Conservation (phyloP, 2,329 filamentous ascomycete species). For the Xylaria sp. region DNA sequence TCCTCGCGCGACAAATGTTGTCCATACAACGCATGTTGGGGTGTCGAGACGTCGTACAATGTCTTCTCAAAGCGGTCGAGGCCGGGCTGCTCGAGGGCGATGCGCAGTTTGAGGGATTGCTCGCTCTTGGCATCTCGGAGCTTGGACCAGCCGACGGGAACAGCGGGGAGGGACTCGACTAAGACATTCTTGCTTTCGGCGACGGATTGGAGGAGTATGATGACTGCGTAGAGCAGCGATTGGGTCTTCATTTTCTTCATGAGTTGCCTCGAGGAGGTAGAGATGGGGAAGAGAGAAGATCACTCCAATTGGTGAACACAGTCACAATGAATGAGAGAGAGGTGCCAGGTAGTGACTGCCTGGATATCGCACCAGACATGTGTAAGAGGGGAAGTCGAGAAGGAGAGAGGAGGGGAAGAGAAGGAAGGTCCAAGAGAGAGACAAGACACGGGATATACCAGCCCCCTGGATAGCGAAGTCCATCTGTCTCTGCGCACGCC, state of each 20-base stretch:
- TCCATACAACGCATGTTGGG: conserved; percentile 54
- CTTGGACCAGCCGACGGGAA: conserved; percentile 37
- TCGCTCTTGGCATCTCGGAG: conserved; percentile 33
- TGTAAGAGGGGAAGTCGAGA: background rate
- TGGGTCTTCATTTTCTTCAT: conserved; percentile 22
- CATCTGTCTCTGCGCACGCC: background rate
- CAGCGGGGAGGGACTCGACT: conserved; percentile 34
- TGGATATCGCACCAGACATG: background rate
- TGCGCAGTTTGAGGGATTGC: conserved; percentile 42
- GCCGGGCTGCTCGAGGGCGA: conserved; percentile 46
- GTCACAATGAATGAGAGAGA: background rate
- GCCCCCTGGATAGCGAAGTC: background rate
- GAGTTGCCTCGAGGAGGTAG: background rate
- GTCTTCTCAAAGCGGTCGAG: conserved; percentile 50
- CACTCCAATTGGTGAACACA: background rate
- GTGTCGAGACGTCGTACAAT: conserved; percentile 57
- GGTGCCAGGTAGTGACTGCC: background rate
- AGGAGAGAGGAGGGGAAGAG: background rate
- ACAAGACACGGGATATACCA: background rate
- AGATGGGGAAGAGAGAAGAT: background rate
- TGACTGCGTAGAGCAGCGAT: conserved; percentile 20
- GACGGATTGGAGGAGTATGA: conserved; percentile 21
- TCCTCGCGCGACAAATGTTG: conserved; percentile 57
- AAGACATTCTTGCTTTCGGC: conserved; percentile 27
- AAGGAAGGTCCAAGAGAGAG: background rate